A percentile compares a stretch with the other conserved stretches of the same genome.
phyloP scores from a whole-genome alignment of 1,139 yeast species.

The Scheffersomyces insectosa region DNA sequence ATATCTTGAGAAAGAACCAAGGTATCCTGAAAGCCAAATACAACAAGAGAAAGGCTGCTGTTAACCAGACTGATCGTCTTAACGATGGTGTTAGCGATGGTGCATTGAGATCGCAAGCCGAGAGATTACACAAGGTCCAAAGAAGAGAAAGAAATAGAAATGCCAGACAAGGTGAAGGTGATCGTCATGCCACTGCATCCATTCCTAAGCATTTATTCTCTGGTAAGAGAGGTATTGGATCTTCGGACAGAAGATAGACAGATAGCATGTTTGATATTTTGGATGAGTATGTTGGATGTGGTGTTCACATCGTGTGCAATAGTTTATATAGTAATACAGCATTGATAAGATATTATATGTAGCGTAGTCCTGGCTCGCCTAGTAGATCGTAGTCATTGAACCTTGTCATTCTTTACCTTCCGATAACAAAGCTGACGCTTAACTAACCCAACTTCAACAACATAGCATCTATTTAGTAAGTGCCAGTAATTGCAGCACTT shows the following conservation, averaged over 20 bases:
- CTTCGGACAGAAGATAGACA: conserved; percentile 54
- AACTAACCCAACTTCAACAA: too few species aligned
- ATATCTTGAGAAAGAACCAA: conserved; percentile 62
- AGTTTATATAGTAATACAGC: conserved; percentile 23
- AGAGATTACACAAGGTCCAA: conserved; percentile 81
- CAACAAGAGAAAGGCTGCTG: conserved; percentile 48
- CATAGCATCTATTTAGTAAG: too few species aligned
- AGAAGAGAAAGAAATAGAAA: conserved; percentile 92
- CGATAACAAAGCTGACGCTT: too few species aligned
- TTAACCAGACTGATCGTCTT: conserved; percentile 75
- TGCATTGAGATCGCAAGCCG: conserved; percentile 81
- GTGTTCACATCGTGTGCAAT: conserved; percentile 25
- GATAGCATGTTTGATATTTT: conserved; percentile 6
- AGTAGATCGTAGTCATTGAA: too few species aligned
- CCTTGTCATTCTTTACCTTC: too few species aligned
- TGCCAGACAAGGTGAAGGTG: conserved; percentile 96
- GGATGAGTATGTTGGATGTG: too few species aligned
- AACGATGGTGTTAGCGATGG: conserved; percentile 86
- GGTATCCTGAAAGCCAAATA: conserved; percentile 45
- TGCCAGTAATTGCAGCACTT: too few species aligned
- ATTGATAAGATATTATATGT: conserved; percentile 7
- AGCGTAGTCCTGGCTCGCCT: neutral
- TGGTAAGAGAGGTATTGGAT: conserved; percentile 96
- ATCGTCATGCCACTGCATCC: conserved; percentile 82
- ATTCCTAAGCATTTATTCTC: conserved; percentile 92